These are phyloP conservation scores for Cyclocybe aegerita DNA, from an alignment of 768 basidiomycete genomes.

Conservation along the genomic window DNA sequence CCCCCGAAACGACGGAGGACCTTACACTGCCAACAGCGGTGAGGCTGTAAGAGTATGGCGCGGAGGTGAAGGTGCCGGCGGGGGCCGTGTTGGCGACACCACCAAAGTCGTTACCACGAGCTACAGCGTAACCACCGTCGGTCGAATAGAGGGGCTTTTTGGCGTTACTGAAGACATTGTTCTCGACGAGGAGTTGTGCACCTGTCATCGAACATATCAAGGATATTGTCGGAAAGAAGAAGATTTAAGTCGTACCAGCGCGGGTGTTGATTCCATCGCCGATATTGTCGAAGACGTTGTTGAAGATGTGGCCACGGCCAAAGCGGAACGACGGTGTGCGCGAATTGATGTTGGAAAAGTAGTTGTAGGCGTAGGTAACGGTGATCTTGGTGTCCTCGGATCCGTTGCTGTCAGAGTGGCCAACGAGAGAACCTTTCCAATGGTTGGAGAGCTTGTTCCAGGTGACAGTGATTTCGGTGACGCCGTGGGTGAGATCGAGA, in stretches of 20 bases:
- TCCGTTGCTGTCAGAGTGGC: too few species aligned
- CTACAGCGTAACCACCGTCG: conserved; percentile 40
- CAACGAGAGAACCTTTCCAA: too few species aligned
- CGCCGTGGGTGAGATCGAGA: conserved; percentile 37
- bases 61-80: conserved; percentile 25
- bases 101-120: conserved; percentile 30
- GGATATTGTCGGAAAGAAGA: not conserved
- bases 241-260: conserved; percentile 23
- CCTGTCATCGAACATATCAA: conserved; percentile 17
- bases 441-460: too few species aligned
- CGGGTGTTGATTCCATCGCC: conserved; percentile 45
- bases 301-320: conserved; percentile 46
- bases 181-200: conserved; percentile 46
- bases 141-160: conserved; percentile 40
- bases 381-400: conserved; percentile 26
- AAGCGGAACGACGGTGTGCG: conserved; percentile 47
- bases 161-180: conserved; percentile 43
- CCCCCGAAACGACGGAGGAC: conserved; percentile 21
- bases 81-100: conserved; percentile 29
- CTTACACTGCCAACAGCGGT: conserved; percentile 18
- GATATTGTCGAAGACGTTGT: conserved; percentile 42
- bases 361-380: conserved; percentile 44
- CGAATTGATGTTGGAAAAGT: conserved; percentile 40
- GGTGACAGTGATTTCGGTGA: too few species aligned
- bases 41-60: conserved; percentile 28